phyloP scores from a whole-genome alignment of 2,329 filamentous ascomycete genomes.

The Colletotrichum abscissum region DNA sequence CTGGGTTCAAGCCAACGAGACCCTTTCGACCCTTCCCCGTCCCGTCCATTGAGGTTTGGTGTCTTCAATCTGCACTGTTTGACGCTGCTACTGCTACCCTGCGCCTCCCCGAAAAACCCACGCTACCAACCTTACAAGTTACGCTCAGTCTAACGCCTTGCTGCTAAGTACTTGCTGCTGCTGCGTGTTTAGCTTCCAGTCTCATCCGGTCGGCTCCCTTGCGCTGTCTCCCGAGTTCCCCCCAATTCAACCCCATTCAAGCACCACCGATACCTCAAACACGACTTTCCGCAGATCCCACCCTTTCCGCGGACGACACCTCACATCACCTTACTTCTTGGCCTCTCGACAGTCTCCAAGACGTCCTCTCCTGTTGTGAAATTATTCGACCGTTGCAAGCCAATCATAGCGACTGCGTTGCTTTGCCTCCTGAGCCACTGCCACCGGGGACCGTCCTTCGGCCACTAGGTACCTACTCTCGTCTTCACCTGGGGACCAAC shows the following conservation, averaged over 20 bases:
- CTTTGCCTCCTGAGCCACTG: slow-evolving; percentile 15
- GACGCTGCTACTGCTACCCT: not conserved
- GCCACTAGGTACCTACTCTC: not conserved
- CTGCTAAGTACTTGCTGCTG: not conserved
- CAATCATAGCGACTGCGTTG: slow-evolving; percentile 35
- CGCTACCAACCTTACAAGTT: not conserved
- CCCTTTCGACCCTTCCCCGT: not conserved
- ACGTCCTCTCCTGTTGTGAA: not conserved
- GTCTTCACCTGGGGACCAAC: not conserved
- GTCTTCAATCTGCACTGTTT: not conserved
- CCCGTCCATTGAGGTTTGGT: not conserved
- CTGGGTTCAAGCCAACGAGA: not conserved
- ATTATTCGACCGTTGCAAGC: slow-evolving; percentile 21
- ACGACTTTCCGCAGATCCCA: slow-evolving; percentile 35
- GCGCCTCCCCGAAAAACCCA: not conserved
- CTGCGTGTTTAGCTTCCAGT: not conserved
- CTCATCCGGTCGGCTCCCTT: slow-evolving; percentile 20
- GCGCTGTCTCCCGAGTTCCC: not conserved
- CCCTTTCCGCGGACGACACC: slow-evolving; percentile 23
- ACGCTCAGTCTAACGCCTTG: not conserved
- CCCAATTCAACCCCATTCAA: slow-evolving; percentile 19
- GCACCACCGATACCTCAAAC: slow-evolving; percentile 34
- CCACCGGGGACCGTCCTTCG: not conserved
- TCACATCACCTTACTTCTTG: slow-evolving; percentile 26
- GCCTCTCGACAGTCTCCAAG: slow-evolving; percentile 14